These are phyloP conservation scores for Capsicum chinense DNA, from an alignment of 257 asterid genomes.

Conservation along the genomic window DNA sequence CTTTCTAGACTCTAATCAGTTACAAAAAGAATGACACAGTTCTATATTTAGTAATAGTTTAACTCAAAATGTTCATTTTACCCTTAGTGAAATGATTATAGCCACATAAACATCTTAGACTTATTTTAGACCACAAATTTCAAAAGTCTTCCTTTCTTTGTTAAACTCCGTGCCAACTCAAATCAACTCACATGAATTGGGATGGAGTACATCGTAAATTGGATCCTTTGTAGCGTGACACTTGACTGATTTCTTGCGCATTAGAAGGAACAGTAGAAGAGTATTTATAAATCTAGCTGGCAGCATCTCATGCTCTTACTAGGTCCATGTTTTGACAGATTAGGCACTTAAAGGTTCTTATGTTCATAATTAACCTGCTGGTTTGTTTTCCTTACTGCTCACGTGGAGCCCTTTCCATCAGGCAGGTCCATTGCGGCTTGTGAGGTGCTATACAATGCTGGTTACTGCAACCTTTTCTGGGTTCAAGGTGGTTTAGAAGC, in stretches of 20 bases:
- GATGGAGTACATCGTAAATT: background rate
- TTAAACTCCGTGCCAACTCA: too few relatives aligned
- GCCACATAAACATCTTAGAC: too few relatives aligned
- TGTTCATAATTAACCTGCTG: conserved; percentile 7
- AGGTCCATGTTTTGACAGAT: conserved; percentile 4
- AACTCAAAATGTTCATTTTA: too few relatives aligned
- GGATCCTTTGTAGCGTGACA: conserved; percentile 8
- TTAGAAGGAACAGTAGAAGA: background rate
- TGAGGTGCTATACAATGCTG: conserved; percentile 78
- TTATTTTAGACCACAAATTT: too few relatives aligned
- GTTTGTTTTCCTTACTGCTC: background rate
- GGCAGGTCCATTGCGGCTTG: conserved; percentile 99
- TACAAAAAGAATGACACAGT: too few relatives aligned
- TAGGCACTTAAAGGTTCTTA: conserved; percentile 20
- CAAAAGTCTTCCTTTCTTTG: too few relatives aligned
- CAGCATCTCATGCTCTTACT: background rate
- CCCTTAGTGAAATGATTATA: too few relatives aligned
- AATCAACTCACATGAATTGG: too few relatives aligned
- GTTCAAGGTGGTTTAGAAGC: conserved; percentile 94
- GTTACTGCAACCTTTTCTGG: conserved; percentile 84
- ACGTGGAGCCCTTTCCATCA: conserved; percentile 46
- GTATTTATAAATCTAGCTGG: background rate
- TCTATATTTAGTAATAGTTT: too few relatives aligned
- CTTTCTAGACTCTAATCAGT: too few relatives aligned
- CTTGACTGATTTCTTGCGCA: background rate